Evolutionary conservation across 2,329 filamentous ascomycete species (phyloP), one percentile per base, ranked within the genome.

Genomic region (Hymenoscyphus linearis): DNA sequence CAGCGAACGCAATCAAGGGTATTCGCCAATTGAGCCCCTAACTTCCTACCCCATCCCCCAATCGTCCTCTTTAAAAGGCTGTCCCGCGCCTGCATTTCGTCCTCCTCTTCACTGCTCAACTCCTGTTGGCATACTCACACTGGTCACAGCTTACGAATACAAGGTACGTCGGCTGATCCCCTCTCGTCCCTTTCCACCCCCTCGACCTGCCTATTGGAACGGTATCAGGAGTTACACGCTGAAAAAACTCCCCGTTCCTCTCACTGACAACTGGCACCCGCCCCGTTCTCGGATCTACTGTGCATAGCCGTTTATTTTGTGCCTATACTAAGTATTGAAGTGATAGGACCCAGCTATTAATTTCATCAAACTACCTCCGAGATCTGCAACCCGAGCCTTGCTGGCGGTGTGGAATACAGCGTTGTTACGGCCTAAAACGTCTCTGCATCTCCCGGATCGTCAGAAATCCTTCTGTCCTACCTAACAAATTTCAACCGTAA

Each of bases 81-180:
- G 50, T 31, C 50, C 50, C 50, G 50, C 25, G 25, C 50, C 27
- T 53, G 31, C 50, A 34, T 47, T n/a, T 40, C 35, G 34, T 59
- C 57, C 18, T 54, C 57, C 34, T n/a, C 31, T 22, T 36, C 37
- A n/a, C 44, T 52, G 18, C 50, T 59, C 52, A n/a, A 22, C 35
- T 40, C 57, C 12, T 37, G 35, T 25, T 18, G 9, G 7, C 18
- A 59, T n/a, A 22, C 26, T 26, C 18, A 59, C 27, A 22, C 26
- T 26, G 27, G n/a, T 5, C 31, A 59, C 31, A 25, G 18, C 36
- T 47, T 22, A 12, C 12, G 26, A 37, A 40, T 31, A 26, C 55
- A 60, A 57, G 27, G 59, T 60, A 34, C 57, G 59, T 40, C 59
- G 52, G 59, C 54, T 60, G 59, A 60, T 55, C 59, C 16, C 18